These are phyloP conservation scores for Aciculosporium take DNA, from an alignment of 2,329 filamentous ascomycete genomes.

Conservation along the genomic window DNA sequence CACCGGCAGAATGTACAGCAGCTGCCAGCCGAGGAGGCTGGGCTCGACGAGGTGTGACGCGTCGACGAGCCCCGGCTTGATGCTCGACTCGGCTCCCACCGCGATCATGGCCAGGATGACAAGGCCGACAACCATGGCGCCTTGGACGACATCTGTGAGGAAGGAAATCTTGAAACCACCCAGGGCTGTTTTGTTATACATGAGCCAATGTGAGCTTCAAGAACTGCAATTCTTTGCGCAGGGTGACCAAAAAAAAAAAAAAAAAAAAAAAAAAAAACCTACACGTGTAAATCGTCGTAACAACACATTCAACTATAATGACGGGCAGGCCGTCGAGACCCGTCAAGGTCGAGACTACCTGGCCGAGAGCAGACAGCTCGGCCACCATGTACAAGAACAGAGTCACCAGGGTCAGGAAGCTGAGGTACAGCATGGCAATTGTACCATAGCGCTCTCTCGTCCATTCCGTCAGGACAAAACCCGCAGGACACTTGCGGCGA, in stretches of 20 bases:
- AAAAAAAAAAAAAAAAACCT: slow-evolving; percentile 6
- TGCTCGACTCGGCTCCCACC: slow-evolving; percentile 61
- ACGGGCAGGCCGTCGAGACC: slow-evolving; percentile 60
- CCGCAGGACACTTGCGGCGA: slow-evolving; percentile 64
- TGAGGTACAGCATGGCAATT: slow-evolving; percentile 56
- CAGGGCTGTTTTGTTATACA: slow-evolving; percentile 46
- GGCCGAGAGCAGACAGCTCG: slow-evolving; percentile 67
- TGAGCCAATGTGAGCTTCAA: too few relatives aligned
- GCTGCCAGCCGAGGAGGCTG: slow-evolving; percentile 66
- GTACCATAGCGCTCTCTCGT: slow-evolving; percentile 63
- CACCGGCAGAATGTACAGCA: slow-evolving; percentile 71
- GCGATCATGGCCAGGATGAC: slow-evolving; percentile 64
- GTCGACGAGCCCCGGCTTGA: slow-evolving; percentile 54
- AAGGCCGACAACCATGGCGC: slow-evolving; percentile 59
- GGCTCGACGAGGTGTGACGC: slow-evolving; percentile 54
- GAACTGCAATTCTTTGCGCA: too few relatives aligned
- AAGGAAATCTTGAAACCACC: slow-evolving; percentile 78
- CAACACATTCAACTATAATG: slow-evolving; percentile 60
- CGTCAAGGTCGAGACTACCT: slow-evolving; percentile 61
- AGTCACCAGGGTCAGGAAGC: slow-evolving; percentile 63
- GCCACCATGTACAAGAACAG: slow-evolving; percentile 80
- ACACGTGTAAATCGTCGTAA: slow-evolving; percentile 79
- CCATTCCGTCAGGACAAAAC: slow-evolving; percentile 78
- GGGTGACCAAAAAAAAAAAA: not conserved
- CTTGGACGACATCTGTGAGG: slow-evolving; percentile 70